Percentiles rank a stretch among this genome's conserved stretches.
Conservation (phyloP, 306 rosid genomes). For the Datisca glomerata region DNA sequence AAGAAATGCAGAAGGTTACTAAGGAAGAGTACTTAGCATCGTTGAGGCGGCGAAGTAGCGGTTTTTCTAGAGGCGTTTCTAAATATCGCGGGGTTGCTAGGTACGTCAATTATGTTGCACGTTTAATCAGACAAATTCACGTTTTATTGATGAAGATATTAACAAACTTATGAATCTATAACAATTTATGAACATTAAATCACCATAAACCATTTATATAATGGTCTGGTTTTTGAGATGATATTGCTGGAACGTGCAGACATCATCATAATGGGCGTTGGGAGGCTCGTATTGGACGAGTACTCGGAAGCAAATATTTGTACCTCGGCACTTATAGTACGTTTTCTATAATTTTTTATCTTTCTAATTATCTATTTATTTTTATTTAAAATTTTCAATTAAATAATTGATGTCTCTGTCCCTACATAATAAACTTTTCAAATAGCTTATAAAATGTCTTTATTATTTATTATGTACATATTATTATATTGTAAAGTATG, state of each 20-base stretch:
- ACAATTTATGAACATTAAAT: too few species aligned
- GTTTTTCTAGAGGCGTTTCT: slow-evolving; percentile 88
- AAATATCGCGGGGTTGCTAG: slow-evolving; percentile 94
- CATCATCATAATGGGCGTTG: slow-evolving; percentile 96
- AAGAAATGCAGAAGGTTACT: slow-evolving; percentile 52
- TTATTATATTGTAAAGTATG: too few species aligned
- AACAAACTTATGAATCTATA: not conserved
- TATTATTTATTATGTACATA: too few species aligned
- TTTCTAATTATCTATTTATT: slow-evolving; percentile 1
- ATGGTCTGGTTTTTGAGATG: too few species aligned
- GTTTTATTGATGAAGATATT: not conserved
- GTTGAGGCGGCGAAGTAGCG: slow-evolving; percentile 69
- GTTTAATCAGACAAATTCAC: not conserved
- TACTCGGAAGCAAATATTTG: slow-evolving; percentile 79
- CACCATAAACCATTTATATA: too few species aligned
- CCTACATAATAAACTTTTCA: too few species aligned
- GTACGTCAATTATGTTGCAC: slow-evolving; percentile 21
- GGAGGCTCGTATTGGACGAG: slow-evolving; percentile 99
- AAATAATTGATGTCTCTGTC: too few species aligned
- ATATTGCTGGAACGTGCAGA: too few species aligned
- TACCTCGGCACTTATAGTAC: slow-evolving; percentile 86
- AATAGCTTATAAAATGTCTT: too few species aligned
- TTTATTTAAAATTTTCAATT: not conserved
- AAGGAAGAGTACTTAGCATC: slow-evolving; percentile 78
- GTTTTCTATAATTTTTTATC: too few species aligned